Percentiles rank a stretch among this genome's conserved stretches.
These are phyloP conservation scores for Lecanosticta acicola DNA, from an alignment of 2,329 filamentous ascomycete species.

Conservation along the genomic window DNA sequence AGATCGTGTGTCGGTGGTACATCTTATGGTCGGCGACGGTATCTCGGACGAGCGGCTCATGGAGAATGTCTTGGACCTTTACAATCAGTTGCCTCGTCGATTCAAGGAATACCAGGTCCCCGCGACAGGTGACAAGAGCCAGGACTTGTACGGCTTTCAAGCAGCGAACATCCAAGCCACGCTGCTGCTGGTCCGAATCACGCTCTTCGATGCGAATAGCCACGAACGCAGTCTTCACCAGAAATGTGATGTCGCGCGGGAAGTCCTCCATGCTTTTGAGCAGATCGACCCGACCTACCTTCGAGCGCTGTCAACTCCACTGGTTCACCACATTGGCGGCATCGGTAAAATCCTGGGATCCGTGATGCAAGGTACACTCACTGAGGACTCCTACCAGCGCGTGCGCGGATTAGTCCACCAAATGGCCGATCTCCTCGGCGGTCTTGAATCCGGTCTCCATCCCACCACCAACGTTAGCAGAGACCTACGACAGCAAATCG, in stretches of 20 bases:
- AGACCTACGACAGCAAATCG: constrained; percentile 38
- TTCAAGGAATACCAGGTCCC: constrained; percentile 28
- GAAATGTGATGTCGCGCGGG: constrained; percentile 43
- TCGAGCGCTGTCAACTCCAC: constrained; percentile 44
- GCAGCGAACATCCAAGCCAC: constrained; percentile 49
- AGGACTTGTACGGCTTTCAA: constrained; percentile 45
- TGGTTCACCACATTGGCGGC: constrained; percentile 46
- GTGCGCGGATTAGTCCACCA: constrained; percentile 40
- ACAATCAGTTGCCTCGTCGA: constrained; percentile 26
- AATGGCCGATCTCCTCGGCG: constrained; percentile 44
- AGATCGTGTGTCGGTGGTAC: constrained; percentile 21
- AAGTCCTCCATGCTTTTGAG: constrained; percentile 41
- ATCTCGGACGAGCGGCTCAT: constrained; percentile 28
- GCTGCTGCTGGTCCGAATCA: constrained; percentile 45
- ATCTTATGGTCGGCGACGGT: constrained; percentile 24
- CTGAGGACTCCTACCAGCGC: constrained; percentile 38
- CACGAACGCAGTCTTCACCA: constrained; percentile 32
- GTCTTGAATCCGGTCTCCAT: constrained; percentile 40
- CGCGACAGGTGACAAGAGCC: constrained; percentile 31
- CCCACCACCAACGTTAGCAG: constrained; percentile 37
- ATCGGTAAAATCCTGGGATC: constrained; percentile 48
- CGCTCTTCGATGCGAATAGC: constrained; percentile 32
- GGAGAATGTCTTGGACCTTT: constrained; percentile 25
- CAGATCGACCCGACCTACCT: constrained; percentile 43
- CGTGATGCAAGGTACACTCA: constrained; percentile 43